Evolutionary conservation across 2,329 filamentous ascomycete species (phyloP).

Genomic region (Claviceps digitariae): DNA sequence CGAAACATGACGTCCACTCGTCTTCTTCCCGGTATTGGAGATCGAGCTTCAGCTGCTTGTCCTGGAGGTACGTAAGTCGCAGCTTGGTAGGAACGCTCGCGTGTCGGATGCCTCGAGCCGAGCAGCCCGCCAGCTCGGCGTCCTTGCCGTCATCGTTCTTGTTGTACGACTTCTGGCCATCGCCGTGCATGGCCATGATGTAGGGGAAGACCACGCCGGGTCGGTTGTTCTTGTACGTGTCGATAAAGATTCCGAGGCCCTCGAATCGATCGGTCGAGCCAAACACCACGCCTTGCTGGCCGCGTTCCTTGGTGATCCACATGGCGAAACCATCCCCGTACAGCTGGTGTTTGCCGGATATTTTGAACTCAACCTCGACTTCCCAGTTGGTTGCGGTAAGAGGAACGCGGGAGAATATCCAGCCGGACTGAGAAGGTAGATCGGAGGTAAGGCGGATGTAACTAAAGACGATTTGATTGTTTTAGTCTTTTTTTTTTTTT

Average conservation of each 20-base stretch:
- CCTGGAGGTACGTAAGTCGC: conserved; percentile 89
- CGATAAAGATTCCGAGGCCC: conserved; percentile 87
- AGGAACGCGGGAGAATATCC: conserved; percentile 87
- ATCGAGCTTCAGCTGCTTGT: conserved; percentile 80
- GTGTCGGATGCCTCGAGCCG: conserved; percentile 79
- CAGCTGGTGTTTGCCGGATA: conserved; percentile 76
- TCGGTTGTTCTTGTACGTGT: conserved; percentile 99
- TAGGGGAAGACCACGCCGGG: conserved; percentile 93
- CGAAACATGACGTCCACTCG: conserved; percentile 85
- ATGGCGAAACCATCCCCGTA: conserved; percentile 95
- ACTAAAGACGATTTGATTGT: conserved; percentile 35
- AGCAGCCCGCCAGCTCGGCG: conserved; percentile 88
- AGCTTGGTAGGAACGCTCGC: conserved; percentile 69
- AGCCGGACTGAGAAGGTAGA: conserved; percentile 78
- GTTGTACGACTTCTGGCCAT: conserved; percentile 80
- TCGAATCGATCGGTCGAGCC: conserved; percentile 82
- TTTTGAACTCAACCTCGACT: conserved; percentile 90
- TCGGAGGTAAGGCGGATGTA: conserved; percentile 91
- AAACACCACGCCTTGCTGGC: conserved; percentile 69
- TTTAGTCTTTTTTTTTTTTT: not conserved
- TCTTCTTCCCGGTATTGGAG: conserved; percentile 86
- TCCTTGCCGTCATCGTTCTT: conserved; percentile 89
- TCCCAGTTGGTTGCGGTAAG: conserved; percentile 98
- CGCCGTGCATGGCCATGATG: conserved; percentile 96
- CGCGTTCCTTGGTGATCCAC: conserved; percentile 94